phyloP scores from a whole-genome alignment of 164 flowering plant genomes.

The Amborella trichopoda region DNA sequence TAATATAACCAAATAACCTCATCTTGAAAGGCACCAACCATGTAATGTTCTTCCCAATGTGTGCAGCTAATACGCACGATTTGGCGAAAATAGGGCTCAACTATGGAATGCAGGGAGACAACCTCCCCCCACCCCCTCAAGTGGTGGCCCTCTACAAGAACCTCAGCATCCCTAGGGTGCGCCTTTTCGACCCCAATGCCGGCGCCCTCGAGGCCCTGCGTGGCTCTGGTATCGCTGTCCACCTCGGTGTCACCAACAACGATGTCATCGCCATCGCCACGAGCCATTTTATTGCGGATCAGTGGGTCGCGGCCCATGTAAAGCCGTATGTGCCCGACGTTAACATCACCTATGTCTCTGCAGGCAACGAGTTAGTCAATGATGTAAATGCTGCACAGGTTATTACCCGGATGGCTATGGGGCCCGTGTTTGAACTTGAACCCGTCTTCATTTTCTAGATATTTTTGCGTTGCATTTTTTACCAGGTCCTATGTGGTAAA shows the following conservation, averaged over 20 bases:
- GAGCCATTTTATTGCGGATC: slow-evolving; percentile 5
- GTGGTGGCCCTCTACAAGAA: slow-evolving; percentile 8
- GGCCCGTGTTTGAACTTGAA: no score
- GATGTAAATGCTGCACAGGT: no score
- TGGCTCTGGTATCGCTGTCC: slow-evolving; percentile 4
- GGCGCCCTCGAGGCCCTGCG: slow-evolving; percentile 3
- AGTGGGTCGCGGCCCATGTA: slow-evolving; percentile 8
- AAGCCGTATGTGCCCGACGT: slow-evolving; percentile 3
- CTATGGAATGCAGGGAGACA: slow-evolving; percentile 12
- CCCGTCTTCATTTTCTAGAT: no score
- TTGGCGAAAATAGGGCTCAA: slow-evolving; percentile 10
- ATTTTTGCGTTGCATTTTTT: no score
- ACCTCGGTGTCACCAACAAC: slow-evolving; percentile 7
- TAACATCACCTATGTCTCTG: slow-evolving; percentile 3
- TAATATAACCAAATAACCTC: no score
- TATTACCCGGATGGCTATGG: no score
- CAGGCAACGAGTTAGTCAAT: slow-evolving; percentile 16
- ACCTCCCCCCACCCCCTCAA: slow-evolving; percentile 9
- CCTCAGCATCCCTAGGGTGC: slow-evolving; percentile 1
- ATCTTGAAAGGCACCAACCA: no score
- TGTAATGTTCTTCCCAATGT: no score
- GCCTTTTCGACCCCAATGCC: slow-evolving; percentile 8
- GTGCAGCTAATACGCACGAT: no score
- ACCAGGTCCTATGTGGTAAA: no score
- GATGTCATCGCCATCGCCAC: neutral